A percentile compares a stretch with the other conserved stretches of the same genome.
These are phyloP conservation scores for Plantago ovata DNA, from an alignment of 257 asterid genomes.

Conservation along the genomic window DNA sequence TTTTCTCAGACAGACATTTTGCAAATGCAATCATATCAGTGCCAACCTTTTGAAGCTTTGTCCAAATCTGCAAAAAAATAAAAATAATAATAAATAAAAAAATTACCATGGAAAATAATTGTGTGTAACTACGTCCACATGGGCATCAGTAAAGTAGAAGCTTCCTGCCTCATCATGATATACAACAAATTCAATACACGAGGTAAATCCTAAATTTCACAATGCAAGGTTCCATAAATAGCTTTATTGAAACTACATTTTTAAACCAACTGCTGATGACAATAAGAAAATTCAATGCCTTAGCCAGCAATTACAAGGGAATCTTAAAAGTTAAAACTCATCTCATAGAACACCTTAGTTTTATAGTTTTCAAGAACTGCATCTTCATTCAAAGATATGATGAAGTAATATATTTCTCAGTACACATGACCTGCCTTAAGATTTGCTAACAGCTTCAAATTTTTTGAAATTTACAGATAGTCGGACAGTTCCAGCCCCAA, in stretches of 20 bases:
- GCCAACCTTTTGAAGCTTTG: constrained; percentile 60
- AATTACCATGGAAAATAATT: constrained; percentile 12
- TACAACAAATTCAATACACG: neutral
- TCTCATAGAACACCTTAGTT: neutral
- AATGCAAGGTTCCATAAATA: neutral
- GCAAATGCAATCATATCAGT: constrained; percentile 54
- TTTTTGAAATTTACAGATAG: neutral
- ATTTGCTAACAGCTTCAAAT: neutral
- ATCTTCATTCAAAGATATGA: constrained; percentile 1
- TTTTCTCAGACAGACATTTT: constrained; percentile 56
- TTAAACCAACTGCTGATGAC: no score
- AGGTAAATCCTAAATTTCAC: neutral
- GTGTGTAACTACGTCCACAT: neutral
- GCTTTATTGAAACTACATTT: neutral
- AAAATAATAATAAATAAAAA: no score
- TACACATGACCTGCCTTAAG: neutral
- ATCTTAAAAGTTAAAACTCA: no score
- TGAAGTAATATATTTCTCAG: constrained; percentile 3
- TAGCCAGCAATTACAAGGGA: no score
- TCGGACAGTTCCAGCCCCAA: neutral
- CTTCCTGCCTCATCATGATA: constrained; percentile 9
- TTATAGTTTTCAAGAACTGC: neutral
- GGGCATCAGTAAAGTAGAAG: neutral
- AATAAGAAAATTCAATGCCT: no score
- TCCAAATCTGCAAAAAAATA: constrained; percentile 47